phyloP scores from a whole-genome alignment of 164 flowering plant species.

The Vitis cinerea region DNA sequence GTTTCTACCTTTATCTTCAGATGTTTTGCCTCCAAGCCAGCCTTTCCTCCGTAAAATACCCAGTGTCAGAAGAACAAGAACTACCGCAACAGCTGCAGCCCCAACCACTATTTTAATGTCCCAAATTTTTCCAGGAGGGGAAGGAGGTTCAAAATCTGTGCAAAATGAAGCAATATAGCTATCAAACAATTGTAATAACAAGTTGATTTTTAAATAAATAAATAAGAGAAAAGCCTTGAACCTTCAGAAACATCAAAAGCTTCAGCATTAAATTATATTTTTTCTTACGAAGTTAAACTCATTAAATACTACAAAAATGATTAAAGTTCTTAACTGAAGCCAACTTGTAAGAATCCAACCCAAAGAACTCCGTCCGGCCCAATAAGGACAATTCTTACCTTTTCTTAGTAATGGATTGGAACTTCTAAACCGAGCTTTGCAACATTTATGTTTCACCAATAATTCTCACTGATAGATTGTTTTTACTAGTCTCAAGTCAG shows the following conservation, averaged over 20 bases:
- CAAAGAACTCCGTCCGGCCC: neutral
- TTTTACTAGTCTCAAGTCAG: neutral
- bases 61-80: slow-evolving; percentile 34
- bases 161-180: neutral
- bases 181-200: neutral
- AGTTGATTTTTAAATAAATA: neutral
- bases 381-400: neutral
- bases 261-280: neutral
- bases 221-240: too few species aligned
- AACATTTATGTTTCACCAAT: neutral
- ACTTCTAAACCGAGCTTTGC: neutral
- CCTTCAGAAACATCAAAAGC: too few species aligned
- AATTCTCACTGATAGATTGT: neutral
- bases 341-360: neutral
- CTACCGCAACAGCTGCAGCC: slow-evolving; percentile 25
- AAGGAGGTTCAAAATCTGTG: slow-evolving; percentile 64
- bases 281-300: neutral
- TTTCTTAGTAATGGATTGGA: neutral
- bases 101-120: slow-evolving; percentile 22
- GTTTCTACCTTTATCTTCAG: slow-evolving; percentile 47
- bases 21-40: slow-evolving; percentile 43
- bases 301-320: neutral
- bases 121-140: slow-evolving; percentile 23
- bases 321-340: neutral
- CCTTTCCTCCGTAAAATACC: slow-evolving; percentile 46